These are phyloP conservation scores for Wilhelminamyces savonicus DNA, from an alignment of 805 yeast species.

Conservation along the genomic window DNA sequence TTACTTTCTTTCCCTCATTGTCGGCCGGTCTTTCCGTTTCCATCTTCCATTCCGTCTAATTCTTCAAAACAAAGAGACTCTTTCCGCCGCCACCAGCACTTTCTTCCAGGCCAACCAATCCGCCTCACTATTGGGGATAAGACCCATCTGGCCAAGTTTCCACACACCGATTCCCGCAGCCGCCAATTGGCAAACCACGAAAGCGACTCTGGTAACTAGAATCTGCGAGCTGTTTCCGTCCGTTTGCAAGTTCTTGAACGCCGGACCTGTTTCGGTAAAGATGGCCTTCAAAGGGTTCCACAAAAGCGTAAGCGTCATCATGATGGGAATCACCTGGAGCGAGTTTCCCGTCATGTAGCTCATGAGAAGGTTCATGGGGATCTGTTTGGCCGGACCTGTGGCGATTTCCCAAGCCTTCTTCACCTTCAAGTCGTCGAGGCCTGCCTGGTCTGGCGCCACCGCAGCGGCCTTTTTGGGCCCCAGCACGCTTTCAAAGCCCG, in stretches of 20 bases:
- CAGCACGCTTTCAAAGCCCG: no score
- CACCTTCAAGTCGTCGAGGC: constrained; percentile 34
- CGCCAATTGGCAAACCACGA: constrained; percentile 40
- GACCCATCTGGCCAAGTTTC: constrained; percentile 83
- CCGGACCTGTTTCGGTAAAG: constrained; percentile 41
- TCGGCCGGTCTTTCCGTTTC: neutral
- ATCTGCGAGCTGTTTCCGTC: constrained; percentile 27
- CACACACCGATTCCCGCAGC: constrained; percentile 72
- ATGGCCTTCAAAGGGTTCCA: constrained; percentile 74
- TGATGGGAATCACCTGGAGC: constrained; percentile 82
- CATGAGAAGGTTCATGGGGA: constrained; percentile 91
- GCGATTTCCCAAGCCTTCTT: constrained; percentile 88
- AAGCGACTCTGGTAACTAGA: constrained; percentile 41
- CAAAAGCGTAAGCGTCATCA: constrained; percentile 82
- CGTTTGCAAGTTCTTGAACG: constrained; percentile 46
- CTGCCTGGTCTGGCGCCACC: constrained; percentile 4
- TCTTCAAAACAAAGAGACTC: constrained; percentile 1
- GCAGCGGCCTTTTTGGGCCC: no score
- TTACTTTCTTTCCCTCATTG: neutral
- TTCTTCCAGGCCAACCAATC: constrained; percentile 92
- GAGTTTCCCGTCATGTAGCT: constrained; percentile 90
- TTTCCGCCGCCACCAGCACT: constrained; percentile 16
- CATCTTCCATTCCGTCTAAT: neutral
- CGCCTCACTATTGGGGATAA: constrained; percentile 78
- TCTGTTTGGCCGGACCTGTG: constrained; percentile 65